Base-by-base conservation (phyloP, 768 basidiomycete genomes). In the Suillus tomentosus region DNA sequence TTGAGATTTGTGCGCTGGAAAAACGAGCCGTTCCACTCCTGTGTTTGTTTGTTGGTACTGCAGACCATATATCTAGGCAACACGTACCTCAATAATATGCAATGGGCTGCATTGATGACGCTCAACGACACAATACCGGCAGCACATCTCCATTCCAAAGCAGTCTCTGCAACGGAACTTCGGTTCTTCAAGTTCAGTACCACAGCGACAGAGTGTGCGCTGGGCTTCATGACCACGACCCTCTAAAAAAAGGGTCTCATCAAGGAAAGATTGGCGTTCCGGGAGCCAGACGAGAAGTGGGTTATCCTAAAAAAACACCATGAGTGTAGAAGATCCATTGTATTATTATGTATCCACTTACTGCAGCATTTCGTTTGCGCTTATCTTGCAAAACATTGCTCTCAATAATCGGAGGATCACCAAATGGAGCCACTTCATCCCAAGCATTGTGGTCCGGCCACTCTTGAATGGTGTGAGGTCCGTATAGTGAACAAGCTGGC, bases 321-420 rank as follows among this genome's bases (percentile, higher is more conserved):
- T 45, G 45, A 45, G 45, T 7, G n/a, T 45, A 45, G 45, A n/a
- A 45, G 10, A n/a, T 10, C 24, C 45, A 45, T n/a, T 45, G 45
- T 24, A 24, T 24, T 24, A 24, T 24, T 24, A 45, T 45, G 19
- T 45, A n/a, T 45, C n/a, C 45, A 45, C 45, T 45, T 45, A 45
- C 45, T 45, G 45, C 45, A 45, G 45, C 45, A 45, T 45, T 45
- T 45, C 45, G 24, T 45, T 45, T 45, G 45, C n/a, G n/a, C 45
- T 11, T 45, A 45, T 45, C 45, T 19, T 45, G 45, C 45, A 45
- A 3, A 45, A n/a, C 10, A 9, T 45, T 19, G 10, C 45, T 19
- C 5, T n/a, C n/a, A 19, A 45, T 45, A 19, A 45, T 45, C 10
- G 13, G 45, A 45, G 45, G n/a, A 45, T 45, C 45, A 45, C 45